Percentiles rank a stretch among this genome's conserved stretches.
phyloP scores from a whole-genome alignment of 108 stramenopile genomes.

The Fragilaria crotonensis region DNA sequence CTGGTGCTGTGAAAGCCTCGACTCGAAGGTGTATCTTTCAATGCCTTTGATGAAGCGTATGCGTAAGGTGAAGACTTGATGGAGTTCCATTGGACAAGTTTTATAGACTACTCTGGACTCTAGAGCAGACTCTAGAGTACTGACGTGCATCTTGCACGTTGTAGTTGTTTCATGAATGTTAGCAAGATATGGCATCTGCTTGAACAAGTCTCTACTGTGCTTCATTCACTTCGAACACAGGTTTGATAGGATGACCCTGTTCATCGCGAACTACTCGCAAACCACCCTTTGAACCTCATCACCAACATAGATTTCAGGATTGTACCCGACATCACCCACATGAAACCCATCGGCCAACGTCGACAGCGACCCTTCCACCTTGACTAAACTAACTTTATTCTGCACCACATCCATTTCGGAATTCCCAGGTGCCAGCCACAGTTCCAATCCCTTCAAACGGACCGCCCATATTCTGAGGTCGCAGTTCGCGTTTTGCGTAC shows the following conservation, averaged over 20 bases:
- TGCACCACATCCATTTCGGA: constrained; percentile 80
- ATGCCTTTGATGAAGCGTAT: constrained; percentile 57
- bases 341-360: constrained; percentile 49
- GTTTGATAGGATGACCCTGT: constrained; percentile 55
- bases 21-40: constrained; percentile 54
- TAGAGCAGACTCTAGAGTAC: too few species aligned
- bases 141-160: too few species aligned
- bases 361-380: constrained; percentile 39
- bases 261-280: constrained; percentile 57
- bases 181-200: too few species aligned
- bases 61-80: too few species aligned
- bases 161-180: too few species aligned
- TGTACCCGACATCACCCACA: constrained; percentile 60
- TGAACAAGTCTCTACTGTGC: background rate
- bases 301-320: constrained; percentile 84
- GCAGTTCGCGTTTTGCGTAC: constrained; percentile 62
- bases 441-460: constrained; percentile 46
- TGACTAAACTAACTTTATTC: constrained; percentile 48
- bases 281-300: constrained; percentile 70
- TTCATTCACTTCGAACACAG: constrained; percentile 63
- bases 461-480: constrained; percentile 74
- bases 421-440: constrained; percentile 79
- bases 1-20: constrained; percentile 28
- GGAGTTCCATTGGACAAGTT: too few species aligned
- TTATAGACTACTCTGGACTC: too few species aligned